A percentile compares a stretch with the other conserved stretches of the same genome.
These are phyloP conservation scores for Endocarpon pusillum DNA, from an alignment of 495 filamentous ascomycete genomes.

Conservation along the genomic window DNA sequence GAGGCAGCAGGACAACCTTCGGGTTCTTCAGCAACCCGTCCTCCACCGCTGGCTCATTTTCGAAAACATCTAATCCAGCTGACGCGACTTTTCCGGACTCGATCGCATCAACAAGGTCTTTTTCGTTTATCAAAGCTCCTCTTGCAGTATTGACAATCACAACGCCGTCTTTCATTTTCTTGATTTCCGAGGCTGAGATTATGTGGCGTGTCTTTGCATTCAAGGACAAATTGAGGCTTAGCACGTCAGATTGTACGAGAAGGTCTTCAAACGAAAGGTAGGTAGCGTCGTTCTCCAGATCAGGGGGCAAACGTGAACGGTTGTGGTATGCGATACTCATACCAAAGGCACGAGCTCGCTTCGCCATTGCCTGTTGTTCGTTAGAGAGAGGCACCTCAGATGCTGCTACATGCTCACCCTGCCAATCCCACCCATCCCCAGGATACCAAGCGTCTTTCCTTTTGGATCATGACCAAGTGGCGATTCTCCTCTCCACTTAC, in stretches of 20 bases:
- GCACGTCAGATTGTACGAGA: slow-evolving; percentile 48
- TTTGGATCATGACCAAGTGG: slow-evolving; percentile 49
- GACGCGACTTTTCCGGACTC: slow-evolving; percentile 42
- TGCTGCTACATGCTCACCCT: slow-evolving; percentile 14
- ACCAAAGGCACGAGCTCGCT: slow-evolving; percentile 49
- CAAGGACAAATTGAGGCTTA: slow-evolving; percentile 62
- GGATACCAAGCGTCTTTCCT: slow-evolving; percentile 56
- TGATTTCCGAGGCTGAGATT: slow-evolving; percentile 46
- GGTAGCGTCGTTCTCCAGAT: slow-evolving; percentile 38
- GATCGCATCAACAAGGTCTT: slow-evolving; percentile 52
- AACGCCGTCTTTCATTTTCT: slow-evolving; percentile 58
- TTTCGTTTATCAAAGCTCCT: slow-evolving; percentile 63
- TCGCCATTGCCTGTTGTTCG: slow-evolving; percentile 42
- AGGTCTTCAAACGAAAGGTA: slow-evolving; percentile 56
- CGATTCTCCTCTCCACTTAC: slow-evolving; percentile 35
- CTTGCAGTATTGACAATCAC: slow-evolving; percentile 74
- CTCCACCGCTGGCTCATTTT: slow-evolving; percentile 60
- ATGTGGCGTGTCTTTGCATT: slow-evolving; percentile 51
- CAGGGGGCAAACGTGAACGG: slow-evolving; percentile 34
- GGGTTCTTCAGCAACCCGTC: slow-evolving; percentile 51
- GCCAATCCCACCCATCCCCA: slow-evolving; percentile 80
- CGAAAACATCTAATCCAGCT: slow-evolving; percentile 64
- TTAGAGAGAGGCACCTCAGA: slow-evolving; percentile 3
- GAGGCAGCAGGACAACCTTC: slow-evolving; percentile 56
- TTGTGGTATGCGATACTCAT: slow-evolving; percentile 62